A percentile compares a stretch with the other conserved stretches of the same genome.
phyloP scores from a whole-genome alignment of 140 eudicot genomes.

The Erigeron philadelphicus region DNA sequence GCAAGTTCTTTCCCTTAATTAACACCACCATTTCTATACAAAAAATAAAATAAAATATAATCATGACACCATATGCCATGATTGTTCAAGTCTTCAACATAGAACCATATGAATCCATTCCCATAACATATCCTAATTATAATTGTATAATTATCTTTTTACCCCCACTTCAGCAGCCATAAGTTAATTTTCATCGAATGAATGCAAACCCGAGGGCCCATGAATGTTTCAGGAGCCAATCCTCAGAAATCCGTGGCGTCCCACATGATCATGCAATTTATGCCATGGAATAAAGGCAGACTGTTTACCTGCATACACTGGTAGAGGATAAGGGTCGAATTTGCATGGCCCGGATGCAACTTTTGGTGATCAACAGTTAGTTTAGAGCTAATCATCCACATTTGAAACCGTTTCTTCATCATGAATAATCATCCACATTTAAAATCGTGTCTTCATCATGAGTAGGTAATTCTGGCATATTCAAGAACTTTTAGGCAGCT shows the following conservation, averaged over 20 bases:
- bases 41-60: neutral
- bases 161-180: conserved; percentile 16
- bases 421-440: neutral
- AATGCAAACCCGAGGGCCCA: conserved; percentile 3
- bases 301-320: conserved; percentile 17
- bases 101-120: conserved; percentile 12
- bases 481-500: conserved; percentile 16
- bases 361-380: conserved; percentile 17
- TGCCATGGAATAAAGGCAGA: conserved; percentile 15
- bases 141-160: conserved; percentile 14
- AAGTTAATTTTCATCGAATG: neutral
- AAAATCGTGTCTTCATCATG: conserved; percentile 1
- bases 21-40: conserved; percentile 34
- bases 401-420: conserved; percentile 4
- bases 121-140: conserved; percentile 22
- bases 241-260: conserved; percentile 16
- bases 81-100: neutral
- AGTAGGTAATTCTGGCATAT: conserved; percentile 12
- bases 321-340: conserved; percentile 13
- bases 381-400: conserved; percentile 23
- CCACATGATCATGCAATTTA: conserved; percentile 15
- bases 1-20: conserved; percentile 15
- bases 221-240: neutral
- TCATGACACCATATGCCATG: conserved; percentile 21
- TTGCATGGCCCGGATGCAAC: conserved; percentile 16